A percentile compares a stretch with the other conserved stretches of the same genome.
phyloP scores from a whole-genome alignment of 352 stramenopile genomes.

The Phytophthora tentaculata region DNA sequence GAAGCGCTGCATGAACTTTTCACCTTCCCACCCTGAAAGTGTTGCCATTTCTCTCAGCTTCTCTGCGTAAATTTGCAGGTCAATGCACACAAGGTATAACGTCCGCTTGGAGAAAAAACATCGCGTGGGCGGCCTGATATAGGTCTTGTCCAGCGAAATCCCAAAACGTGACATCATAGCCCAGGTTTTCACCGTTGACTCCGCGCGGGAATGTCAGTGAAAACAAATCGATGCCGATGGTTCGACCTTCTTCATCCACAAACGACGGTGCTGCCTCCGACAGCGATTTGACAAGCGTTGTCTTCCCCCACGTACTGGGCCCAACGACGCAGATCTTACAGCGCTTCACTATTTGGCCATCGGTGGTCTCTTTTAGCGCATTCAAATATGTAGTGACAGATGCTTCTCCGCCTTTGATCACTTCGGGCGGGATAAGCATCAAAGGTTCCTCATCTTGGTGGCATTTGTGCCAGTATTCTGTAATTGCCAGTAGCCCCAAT shows the following conservation, averaged over 20 bases:
- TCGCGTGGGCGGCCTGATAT: neutral
- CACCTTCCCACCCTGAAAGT: neutral
- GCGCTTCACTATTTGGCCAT: conserved; percentile 3
- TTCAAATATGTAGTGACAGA: neutral
- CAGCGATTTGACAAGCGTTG: conserved; percentile 18
- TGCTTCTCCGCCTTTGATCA: neutral
- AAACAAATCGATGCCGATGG: conserved; percentile 13
- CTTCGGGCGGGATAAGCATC: neutral
- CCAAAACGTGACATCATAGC: neutral
- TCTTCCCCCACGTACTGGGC: conserved; percentile 25
- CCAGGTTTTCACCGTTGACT: too few relatives aligned
- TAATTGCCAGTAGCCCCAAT: neutral
- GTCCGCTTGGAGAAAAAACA: neutral
- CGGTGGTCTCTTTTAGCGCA: neutral
- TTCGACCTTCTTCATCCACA: conserved; percentile 1
- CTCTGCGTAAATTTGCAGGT: neutral
- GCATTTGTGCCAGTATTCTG: neutral
- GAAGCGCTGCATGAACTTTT: conserved; percentile 13
- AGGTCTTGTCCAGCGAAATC: neutral
- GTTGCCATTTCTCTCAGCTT: neutral
- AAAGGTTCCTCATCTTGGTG: neutral
- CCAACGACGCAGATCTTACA: conserved; percentile 23
- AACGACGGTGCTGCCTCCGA: neutral
- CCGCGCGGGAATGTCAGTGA: neutral
- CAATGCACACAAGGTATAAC: neutral